A percentile compares a stretch with the other conserved stretches of the same genome.
Conservation (phyloP, 805 yeast species). For the Komagataella pastoris region DNA sequence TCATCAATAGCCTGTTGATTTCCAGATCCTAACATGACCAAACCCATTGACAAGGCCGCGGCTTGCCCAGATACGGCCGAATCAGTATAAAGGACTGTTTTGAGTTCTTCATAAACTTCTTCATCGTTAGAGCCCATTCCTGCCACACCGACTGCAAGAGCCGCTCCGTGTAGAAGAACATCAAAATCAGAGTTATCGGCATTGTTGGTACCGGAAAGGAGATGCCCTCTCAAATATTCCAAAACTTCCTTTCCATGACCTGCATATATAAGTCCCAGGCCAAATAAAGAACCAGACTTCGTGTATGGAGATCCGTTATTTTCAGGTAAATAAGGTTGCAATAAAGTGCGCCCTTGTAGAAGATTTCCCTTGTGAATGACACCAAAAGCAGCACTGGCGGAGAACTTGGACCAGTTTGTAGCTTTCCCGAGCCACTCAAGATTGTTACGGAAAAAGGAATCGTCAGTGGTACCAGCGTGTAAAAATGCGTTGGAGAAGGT, state of each 20-base stretch:
- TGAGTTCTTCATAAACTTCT: constrained; percentile 67
- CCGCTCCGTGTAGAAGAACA: constrained; percentile 88
- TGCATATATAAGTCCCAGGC: constrained; percentile 86
- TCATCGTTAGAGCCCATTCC: constrained; percentile 84
- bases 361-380: constrained; percentile 93
- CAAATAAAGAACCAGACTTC: constrained; percentile 91
- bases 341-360: constrained; percentile 75
- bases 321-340: constrained; percentile 88
- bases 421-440: constrained; percentile 96
- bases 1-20: constrained; percentile 53
- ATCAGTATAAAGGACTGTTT: constrained; percentile 75
- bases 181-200: constrained; percentile 46
- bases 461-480: constrained; percentile 95
- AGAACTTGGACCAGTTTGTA: constrained; percentile 95
- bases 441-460: constrained; percentile 79
- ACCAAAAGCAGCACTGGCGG: constrained; percentile 96
- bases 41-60: constrained; percentile 92
- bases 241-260: constrained; percentile 89
- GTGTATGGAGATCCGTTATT: constrained; percentile 70
- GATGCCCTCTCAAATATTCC: constrained; percentile 59
- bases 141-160: constrained; percentile 90
- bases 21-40: constrained; percentile 89
- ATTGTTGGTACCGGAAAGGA: constrained; percentile 41
- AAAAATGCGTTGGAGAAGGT: constrained; percentile 89
- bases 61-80: constrained; percentile 94